These are phyloP conservation scores for Hydnum rufescens DNA, from an alignment of 768 basidiomycete species.

Conservation along the genomic window DNA sequence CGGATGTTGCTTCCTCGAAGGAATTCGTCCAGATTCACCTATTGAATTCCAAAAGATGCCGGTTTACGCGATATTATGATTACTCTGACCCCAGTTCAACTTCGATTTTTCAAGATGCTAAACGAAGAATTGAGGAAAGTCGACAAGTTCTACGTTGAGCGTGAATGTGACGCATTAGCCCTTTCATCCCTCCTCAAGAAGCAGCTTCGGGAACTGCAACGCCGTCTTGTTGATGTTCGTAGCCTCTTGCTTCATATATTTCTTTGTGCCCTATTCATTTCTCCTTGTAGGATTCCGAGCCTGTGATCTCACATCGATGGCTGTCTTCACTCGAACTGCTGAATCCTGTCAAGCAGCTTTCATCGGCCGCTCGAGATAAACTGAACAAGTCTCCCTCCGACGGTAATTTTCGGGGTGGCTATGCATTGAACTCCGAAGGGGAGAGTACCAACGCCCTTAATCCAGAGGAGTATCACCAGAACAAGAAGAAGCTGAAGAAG, in stretches of 20 bases:
- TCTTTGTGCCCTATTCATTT: not conserved
- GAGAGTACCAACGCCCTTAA: slow-evolving; percentile 19
- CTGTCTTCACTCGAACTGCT: not conserved
- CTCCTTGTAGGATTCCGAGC: not conserved
- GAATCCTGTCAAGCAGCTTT: slow-evolving; percentile 2
- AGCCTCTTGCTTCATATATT: not conserved
- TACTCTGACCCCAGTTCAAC: slow-evolving; percentile 37
- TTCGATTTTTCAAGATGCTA: slow-evolving; percentile 54
- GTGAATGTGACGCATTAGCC: slow-evolving; percentile 36
- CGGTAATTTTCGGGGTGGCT: not conserved
- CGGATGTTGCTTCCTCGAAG: too few relatives aligned
- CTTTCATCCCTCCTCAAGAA: slow-evolving; percentile 28
- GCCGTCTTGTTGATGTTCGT: slow-evolving; percentile 35
- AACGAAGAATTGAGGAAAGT: slow-evolving; percentile 72
- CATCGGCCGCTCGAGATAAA: not conserved
- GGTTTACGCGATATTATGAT: slow-evolving; percentile 25
- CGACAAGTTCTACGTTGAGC: slow-evolving; percentile 57
- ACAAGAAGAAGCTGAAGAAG: slow-evolving; percentile 69
- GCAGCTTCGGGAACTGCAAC: slow-evolving; percentile 68
- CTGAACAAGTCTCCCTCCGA: not conserved
- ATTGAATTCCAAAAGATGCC: not conserved
- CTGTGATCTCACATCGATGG: not conserved
- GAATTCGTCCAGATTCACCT: too few relatives aligned
- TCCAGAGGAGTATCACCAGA: slow-evolving; percentile 63
- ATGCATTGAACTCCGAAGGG: not conserved